Base-by-base conservation (phyloP, 176 grass and related monocot genomes). In the Carex cristatella region DNA sequence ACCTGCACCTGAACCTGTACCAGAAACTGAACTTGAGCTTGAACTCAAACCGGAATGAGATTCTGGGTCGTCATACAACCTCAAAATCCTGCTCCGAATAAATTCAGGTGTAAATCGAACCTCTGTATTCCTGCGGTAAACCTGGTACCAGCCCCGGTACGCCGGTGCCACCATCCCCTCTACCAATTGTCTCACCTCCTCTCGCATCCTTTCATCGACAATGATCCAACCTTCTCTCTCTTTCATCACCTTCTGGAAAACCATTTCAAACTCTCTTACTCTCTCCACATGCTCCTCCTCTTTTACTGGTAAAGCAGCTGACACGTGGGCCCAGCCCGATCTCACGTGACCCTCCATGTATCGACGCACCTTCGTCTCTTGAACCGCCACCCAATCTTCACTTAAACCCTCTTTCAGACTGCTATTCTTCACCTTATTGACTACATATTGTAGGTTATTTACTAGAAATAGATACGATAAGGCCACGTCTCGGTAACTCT, bases 401-500 rank as follows among this genome's bases (percentile, higher is more conserved):
- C 91, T 88, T 16, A 97, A 79, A 4, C 10, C 1, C 2, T 84
- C 61, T 37, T 89, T 71, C 68, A 54, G 75, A 13, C 19, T 11
- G 58, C 67, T 89, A n/a, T 83, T 82, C 33, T 63, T 65, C 63
- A 94, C 94, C 60, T 97, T 97, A n/a, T 64, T 90, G 5, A 56
- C 84, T 15, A 92, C 77, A 85, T 97, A 94, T 46, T 87, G 85
- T 57, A 84, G 67, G 84, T 97, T 97, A 84, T 97, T 97, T 9
- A 89, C 88, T 64, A 97, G 59, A 87, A 97, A 97, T 0, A 97
- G 81, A 80, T 89, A 94, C 16, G 92, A 91, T 61, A 91, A 53
- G 28, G 90, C 85, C 18, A 87, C 71, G 10, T 91, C 81, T 0
- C 38, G 58, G 70, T 94, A 89, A 63, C 76, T 67, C 53, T 91